These are phyloP conservation scores for Magnolia changhungtana DNA, from an alignment of 164 flowering plant genomes.

Conservation along the genomic window DNA sequence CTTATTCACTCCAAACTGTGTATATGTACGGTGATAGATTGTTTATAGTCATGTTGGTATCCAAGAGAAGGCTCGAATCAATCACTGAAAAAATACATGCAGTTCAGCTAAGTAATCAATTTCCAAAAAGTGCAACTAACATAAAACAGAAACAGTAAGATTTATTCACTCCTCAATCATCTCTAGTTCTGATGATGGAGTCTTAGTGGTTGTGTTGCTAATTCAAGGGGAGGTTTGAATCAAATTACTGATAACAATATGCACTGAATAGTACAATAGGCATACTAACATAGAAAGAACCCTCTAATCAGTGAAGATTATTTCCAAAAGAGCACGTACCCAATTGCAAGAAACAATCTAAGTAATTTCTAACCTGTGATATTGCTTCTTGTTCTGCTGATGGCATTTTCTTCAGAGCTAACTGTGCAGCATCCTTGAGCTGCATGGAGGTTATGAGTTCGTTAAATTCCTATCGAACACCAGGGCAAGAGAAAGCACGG, in stretches of 20 bases:
- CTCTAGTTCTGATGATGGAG: too few species aligned
- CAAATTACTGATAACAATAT: too few species aligned
- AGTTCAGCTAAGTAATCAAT: not conserved
- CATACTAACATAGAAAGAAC: not conserved
- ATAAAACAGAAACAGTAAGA: not conserved
- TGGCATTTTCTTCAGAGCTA: conserved; percentile 94
- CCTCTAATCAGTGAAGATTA: not conserved
- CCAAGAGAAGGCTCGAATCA: too few species aligned
- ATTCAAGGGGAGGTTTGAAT: too few species aligned
- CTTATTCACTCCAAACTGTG: too few species aligned
- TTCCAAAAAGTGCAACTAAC: not conserved
- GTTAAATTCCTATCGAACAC: conserved; percentile 5
- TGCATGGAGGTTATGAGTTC: conserved; percentile 21
- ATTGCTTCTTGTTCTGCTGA: conserved; percentile 96
- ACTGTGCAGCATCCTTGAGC: conserved; percentile 96
- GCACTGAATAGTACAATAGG: too few species aligned
- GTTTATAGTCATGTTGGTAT: too few species aligned
- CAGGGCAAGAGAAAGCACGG: conserved; percentile 5
- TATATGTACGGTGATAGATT: too few species aligned
- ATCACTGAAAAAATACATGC: not conserved
- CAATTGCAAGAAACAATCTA: not conserved
- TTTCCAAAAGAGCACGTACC: not conserved
- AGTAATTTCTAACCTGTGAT: conserved; percentile 65
- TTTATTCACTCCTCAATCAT: not conserved
- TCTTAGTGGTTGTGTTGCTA: too few species aligned